Percentiles rank a stretch among this genome's conserved stretches.
Evolutionary conservation across 1,139 yeast genomes (phyloP).

Genomic region (Meyerozyma sp.): DNA sequence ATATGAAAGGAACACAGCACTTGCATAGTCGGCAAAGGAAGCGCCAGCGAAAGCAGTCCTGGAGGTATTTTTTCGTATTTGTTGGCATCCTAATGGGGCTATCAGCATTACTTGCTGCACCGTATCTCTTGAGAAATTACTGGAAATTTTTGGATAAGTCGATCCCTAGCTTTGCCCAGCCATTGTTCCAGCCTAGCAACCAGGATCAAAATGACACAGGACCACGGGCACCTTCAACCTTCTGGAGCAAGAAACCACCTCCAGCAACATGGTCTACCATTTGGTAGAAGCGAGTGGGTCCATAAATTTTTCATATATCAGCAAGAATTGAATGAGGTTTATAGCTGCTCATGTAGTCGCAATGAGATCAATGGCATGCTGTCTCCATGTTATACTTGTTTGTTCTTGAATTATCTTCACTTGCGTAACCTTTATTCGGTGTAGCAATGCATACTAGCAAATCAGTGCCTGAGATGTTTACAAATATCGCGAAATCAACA

Average conservation of each 20-base stretch:
- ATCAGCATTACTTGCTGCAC: conserved; percentile 10
- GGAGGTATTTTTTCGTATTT: conserved; percentile 6
- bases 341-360: no score
- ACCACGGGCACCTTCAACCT: not conserved
- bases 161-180: conserved; percentile 18
- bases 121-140: not conserved
- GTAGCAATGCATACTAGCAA: not conserved
- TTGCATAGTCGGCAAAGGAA: conserved; percentile 3
- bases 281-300: not conserved
- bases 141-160: not conserved
- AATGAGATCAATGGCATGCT: no score
- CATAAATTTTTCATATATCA: no score
- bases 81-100: conserved; percentile 19
- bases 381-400: no score
- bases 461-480: not conserved
- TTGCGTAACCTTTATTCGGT: no score
- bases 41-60: not conserved
- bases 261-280: not conserved
- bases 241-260: not conserved
- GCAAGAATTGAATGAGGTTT: no score
- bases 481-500: not conserved
- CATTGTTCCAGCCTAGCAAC: conserved; percentile 49
- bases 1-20: conserved; percentile 9
- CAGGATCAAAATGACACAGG: conserved; percentile 66
- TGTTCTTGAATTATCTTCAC: no score